Evolutionary conservation across 305 asterid species (phyloP), one percentile per base, ranked within the genome.

Genomic region (Fraxinus sp.): DNA sequence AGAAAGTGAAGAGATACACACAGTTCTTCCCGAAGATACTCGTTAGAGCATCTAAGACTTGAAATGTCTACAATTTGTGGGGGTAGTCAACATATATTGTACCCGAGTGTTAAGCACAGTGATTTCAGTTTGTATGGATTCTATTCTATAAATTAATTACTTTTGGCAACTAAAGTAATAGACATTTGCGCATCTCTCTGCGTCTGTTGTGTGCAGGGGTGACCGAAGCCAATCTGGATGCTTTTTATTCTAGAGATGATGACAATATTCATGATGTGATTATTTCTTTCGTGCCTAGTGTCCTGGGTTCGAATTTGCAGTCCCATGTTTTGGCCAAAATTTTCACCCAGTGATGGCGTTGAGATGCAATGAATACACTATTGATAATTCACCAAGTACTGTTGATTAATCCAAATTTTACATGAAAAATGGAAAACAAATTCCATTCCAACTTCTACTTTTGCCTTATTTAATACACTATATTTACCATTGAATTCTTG

Each of bases 1-100:
- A 90, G 86, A 84, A 92, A 87, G 88, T 92, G 92, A 91, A 41
- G 73, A 14, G 41, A 37, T 18, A 1, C 7, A 7, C 5, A 0
- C 28, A 14, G 0, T 36, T 22, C 39, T 41, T 39, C 36, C 55
- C n/a, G 30, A 4, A 41, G 49, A 59, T n/a, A 14, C 24, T 18
- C 26, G 16, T 22, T 26, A 16, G 8, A 11, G 24, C 24, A 70
- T 78, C 33, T 24, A 30, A 30, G 35, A 84, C 82, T 82, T 84
- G 82, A 83, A 86, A 22, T 57, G n/a, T 75, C 72, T 79, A 3
- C 24, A 68, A 77, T 76, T 79, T 66, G 71, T 49, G 64, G 41
- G 36, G 37, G 70, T 39, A 16, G 80, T 16, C 10, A 72, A 68
- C 74, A 10, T 82, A 24, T 52, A 79, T 79, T 76, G 73, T 52